Base-by-base conservation (phyloP, 2,329 filamentous ascomycete genomes). In the Aspergillus jensenii region DNA sequence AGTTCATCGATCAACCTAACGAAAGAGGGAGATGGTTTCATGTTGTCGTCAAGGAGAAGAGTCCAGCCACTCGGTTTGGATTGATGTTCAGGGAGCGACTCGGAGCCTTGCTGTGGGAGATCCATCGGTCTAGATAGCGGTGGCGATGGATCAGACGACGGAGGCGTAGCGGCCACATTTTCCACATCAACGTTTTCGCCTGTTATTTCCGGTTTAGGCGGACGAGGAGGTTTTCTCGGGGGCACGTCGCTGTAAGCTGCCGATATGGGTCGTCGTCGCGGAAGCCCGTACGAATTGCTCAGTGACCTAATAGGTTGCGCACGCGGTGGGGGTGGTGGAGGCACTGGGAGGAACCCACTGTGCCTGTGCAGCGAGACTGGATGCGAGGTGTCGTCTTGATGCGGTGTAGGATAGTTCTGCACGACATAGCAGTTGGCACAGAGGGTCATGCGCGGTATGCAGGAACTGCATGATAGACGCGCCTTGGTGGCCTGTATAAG, bases 361-460 rank as follows among this genome's bases (percentile, higher is more conserved):
- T 58, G 40, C n/a, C 7, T 49, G 11, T 50, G 17, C 9, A 58
- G 25, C 9, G 19, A 45, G 12, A 54, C 37, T 6, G 37, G 17
- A 54, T 58, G 56, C 9, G 56, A 25, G 25, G 37, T 15, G 40
- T 41, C 56, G n/a, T 58, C 56, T 27, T 39, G 37, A 33, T 58
- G 56, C 21, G 45, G 56, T 6, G 35, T 15, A 3, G 50, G 50
- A 17, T 52, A 58, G 25, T 54, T 31, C 15, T 45, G 27, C 15
- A 54, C 44, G 37, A 58, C 50, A 27, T 58, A 54, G 45, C 56
- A 58, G 50, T 44, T 45, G 12, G 56, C 56, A 17, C 56, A 58
- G 17, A 58, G 50, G 39, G 50, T 53, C 39, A 58, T 44, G 25
- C 15, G 44, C 2, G 56, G 56, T 12, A 37, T 21, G 50, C 56